Conservation (phyloP, 192 early-diverging fungal genomes). For the Backusella tarrabulga region DNA sequence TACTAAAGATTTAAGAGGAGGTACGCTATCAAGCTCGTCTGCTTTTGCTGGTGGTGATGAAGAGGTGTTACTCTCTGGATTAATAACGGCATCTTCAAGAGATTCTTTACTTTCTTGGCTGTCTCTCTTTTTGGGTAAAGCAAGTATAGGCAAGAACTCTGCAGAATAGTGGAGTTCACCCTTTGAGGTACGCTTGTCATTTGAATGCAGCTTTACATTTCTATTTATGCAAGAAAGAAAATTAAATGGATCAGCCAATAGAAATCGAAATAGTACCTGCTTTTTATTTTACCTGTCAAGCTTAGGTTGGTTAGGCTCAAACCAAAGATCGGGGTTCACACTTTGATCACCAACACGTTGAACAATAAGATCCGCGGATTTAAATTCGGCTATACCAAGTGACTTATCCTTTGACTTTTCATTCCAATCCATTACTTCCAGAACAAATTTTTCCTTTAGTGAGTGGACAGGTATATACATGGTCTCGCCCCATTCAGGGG, state of each 20-base stretch:
- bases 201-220: constrained; percentile 25
- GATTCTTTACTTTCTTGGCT: not conserved
- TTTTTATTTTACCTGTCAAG: constrained; percentile 27
- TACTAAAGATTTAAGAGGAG: constrained; percentile 19
- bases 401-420: constrained; percentile 67
- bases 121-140: constrained; percentile 6
- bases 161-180: constrained; percentile 38
- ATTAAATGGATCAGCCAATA: not conserved
- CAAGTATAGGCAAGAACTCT: constrained; percentile 34
- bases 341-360: constrained; percentile 22
- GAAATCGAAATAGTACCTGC: not conserved
- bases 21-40: not conserved
- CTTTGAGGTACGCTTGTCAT: constrained; percentile 22
- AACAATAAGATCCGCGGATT: constrained; percentile 12
- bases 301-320: constrained; percentile 15
- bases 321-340: constrained; percentile 22
- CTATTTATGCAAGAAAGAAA: constrained; percentile 18
- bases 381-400: constrained; percentile 57
- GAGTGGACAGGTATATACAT: constrained; percentile 76
- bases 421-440: constrained; percentile 81
- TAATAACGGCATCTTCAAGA: not conserved
- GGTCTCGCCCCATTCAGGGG: constrained; percentile 83
- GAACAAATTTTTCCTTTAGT: constrained; percentile 56
- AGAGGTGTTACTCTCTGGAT: constrained; percentile 11
- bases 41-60: constrained; percentile 12